Evolutionary conservation across 2,329 filamentous ascomycete species (phyloP).

Genomic region (Xylariales sp.): DNA sequence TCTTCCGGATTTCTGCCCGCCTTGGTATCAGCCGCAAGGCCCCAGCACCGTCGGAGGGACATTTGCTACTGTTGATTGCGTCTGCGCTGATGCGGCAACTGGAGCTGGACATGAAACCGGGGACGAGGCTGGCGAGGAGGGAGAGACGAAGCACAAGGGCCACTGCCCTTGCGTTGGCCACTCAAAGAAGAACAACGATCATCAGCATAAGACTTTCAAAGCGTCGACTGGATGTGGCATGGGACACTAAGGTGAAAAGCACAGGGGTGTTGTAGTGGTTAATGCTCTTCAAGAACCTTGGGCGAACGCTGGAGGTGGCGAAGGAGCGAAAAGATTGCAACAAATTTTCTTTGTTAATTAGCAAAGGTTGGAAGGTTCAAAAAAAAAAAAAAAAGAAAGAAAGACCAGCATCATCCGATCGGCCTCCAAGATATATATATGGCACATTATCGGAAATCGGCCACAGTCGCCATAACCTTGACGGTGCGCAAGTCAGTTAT

Average conservation of each 20-base stretch:
- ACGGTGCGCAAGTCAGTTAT: too few species aligned
- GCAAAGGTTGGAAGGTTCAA: neutral
- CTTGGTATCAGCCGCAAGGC: slow-evolving; percentile 5
- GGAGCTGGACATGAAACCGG: neutral
- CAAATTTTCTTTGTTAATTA: too few species aligned
- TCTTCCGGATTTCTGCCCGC: neutral
- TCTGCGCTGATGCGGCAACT: neutral
- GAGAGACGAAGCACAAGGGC: neutral
- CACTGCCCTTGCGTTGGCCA: neutral
- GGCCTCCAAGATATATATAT: neutral
- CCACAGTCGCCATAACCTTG: too few species aligned
- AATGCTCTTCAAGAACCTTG: neutral
- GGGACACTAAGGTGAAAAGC: neutral
- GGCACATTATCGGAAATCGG: too few species aligned
- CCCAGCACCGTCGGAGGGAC: slow-evolving; percentile 1
- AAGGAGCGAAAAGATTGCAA: too few species aligned
- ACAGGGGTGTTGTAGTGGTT: neutral
- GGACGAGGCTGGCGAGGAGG: slow-evolving; percentile 1
- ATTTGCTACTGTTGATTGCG: slow-evolving; percentile 5
- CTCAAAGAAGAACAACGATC: neutral
- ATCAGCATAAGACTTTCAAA: neutral
- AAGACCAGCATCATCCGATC: neutral
- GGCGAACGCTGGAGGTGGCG: neutral
- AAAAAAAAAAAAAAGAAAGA: neutral
- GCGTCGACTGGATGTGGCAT: neutral